Conservation (phyloP, 257 asterid species). For the Eucommia ulmoides region DNA sequence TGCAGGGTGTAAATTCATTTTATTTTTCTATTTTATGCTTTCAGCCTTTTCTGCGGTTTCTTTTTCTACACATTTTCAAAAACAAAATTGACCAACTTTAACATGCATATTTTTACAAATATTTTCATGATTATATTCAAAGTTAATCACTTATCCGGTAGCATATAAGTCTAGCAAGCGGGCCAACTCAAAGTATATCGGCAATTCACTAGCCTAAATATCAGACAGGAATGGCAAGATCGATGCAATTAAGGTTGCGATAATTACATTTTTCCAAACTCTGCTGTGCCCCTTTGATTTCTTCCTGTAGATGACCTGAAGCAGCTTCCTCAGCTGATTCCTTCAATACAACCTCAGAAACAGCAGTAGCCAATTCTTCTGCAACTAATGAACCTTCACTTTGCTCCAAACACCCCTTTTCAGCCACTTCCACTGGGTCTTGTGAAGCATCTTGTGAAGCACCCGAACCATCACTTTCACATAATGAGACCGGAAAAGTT, state of each 20-base stretch:
- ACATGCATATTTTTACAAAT: too few relatives aligned
- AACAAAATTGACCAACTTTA: too few relatives aligned
- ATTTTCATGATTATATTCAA: neutral
- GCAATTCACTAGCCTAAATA: too few relatives aligned
- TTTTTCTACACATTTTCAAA: too few relatives aligned
- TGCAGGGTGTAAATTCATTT: too few relatives aligned
- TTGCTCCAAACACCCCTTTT: constrained; percentile 7
- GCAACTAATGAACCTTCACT: constrained; percentile 13
- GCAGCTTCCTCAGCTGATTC: constrained; percentile 1
- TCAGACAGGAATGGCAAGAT: too few relatives aligned
- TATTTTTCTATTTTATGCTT: too few relatives aligned
- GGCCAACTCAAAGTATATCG: too few relatives aligned
- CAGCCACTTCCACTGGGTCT: neutral
- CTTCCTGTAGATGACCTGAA: constrained; percentile 12
- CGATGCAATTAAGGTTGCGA: neutral
- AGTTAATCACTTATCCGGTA: neutral
- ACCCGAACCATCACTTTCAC: constrained; percentile 7
- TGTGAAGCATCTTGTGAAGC: neutral
- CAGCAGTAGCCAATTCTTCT: constrained; percentile 4
- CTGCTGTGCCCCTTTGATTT: constrained; percentile 1
- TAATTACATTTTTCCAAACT: constrained; percentile 16
- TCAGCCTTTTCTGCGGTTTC: too few relatives aligned
- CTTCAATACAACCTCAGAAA: constrained; percentile 1
- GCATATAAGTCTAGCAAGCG: too few relatives aligned
- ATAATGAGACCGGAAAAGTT: constrained; percentile 8